These are phyloP conservation scores for Coniochaeta hoffmannii DNA, from an alignment of 2,329 filamentous ascomycete species.

Conservation along the genomic window DNA sequence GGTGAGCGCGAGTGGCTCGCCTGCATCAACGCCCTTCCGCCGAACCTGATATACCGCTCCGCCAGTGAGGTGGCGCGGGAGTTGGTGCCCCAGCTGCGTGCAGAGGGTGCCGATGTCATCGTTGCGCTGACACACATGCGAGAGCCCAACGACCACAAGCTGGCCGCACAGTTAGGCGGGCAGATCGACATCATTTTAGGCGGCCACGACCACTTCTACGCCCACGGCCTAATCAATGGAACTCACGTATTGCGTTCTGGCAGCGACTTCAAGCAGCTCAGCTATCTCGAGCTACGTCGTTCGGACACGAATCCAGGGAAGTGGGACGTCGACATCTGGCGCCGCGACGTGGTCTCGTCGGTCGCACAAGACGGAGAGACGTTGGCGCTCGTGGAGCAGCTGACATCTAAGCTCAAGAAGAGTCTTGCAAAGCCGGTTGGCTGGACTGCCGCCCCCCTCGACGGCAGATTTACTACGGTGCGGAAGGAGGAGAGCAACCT, in stretches of 20 bases:
- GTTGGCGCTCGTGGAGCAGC: conserved; percentile 53
- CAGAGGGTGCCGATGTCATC: conserved; percentile 74
- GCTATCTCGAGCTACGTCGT: conserved; percentile 72
- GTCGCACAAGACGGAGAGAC: conserved; percentile 58
- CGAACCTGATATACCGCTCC: conserved; percentile 74
- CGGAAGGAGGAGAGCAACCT: conserved; percentile 72
- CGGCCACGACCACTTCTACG: conserved; percentile 86
- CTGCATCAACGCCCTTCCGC: conserved; percentile 80
- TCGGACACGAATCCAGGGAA: conserved; percentile 30
- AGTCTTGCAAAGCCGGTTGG: conserved; percentile 78
- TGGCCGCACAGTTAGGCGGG: conserved; percentile 66
- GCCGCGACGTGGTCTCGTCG: conserved; percentile 64
- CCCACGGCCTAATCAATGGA: conserved; percentile 67
- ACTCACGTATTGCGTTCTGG: conserved; percentile 82
- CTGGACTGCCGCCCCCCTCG: conserved; percentile 74
- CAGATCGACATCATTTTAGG: conserved; percentile 80
- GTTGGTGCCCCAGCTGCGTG: conserved; percentile 64
- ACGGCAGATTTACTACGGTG: conserved; percentile 81
- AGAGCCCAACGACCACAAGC: conserved; percentile 82
- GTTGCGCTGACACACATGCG: conserved; percentile 79
- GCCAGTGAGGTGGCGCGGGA: conserved; percentile 69
- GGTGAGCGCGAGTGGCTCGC: conserved; percentile 85
- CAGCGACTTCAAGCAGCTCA: conserved; percentile 87
- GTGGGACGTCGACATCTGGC: conserved; percentile 74
- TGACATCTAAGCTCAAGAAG: conserved; percentile 66